Evolutionary conservation across 345 rosid genomes (phyloP).

Genomic region (Orychophragmus violaceus): DNA sequence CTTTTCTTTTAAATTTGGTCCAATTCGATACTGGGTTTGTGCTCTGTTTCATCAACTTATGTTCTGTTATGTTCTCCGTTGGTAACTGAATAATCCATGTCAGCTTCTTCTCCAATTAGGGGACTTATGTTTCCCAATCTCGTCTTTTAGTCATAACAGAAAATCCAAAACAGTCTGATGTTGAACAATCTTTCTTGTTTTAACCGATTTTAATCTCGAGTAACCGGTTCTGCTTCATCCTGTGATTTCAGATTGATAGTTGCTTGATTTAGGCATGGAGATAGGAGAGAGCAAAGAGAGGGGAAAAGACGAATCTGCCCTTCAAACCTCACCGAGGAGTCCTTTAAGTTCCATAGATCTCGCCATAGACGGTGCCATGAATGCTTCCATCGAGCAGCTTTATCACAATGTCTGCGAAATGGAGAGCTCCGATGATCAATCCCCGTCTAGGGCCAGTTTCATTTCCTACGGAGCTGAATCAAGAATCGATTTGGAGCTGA

Average conservation of each 20-base stretch:
- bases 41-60: not conserved
- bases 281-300: constrained; percentile 20
- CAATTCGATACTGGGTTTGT: constrained; percentile 6
- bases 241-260: not conserved
- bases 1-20: not conserved
- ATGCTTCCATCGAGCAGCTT: constrained; percentile 70
- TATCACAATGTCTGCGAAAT: constrained; percentile 82
- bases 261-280: constrained; percentile 34
- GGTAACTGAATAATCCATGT: not conserved
- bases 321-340: constrained; percentile 43
- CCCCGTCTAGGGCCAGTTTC: constrained; percentile 73
- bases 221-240: too few species aligned
- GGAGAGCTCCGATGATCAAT: constrained; percentile 89
- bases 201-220: not conserved
- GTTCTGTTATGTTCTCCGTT: not conserved
- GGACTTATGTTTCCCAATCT: not conserved
- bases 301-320: constrained; percentile 31
- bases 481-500: constrained; percentile 79
- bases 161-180: not conserved
- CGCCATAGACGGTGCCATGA: constrained; percentile 45
- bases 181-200: constrained; percentile 7
- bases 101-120: not conserved
- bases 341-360: constrained; percentile 55
- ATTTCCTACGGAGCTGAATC: constrained; percentile 84
- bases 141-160: not conserved